Conservation (phyloP, 306 rosid genomes). For the Trifolium dubium region DNA sequence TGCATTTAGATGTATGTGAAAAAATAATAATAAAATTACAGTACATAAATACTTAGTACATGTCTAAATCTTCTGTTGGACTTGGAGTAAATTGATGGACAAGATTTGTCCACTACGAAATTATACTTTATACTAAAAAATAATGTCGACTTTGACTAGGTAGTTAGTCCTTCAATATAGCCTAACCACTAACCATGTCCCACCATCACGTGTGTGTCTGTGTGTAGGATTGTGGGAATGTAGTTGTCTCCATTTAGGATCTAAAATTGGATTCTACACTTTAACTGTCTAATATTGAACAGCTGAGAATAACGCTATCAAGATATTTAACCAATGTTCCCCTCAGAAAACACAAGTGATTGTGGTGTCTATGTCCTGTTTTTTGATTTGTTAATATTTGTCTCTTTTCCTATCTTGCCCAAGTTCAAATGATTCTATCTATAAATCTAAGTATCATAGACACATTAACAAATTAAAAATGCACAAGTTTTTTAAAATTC, state of each 20-base stretch:
- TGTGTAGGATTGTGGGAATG: neutral
- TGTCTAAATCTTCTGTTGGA: neutral
- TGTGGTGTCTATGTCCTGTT: constrained; percentile 2
- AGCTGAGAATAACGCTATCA: neutral
- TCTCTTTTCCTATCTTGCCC: constrained; percentile 14
- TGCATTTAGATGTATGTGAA: neutral
- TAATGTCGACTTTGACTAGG: constrained; percentile 19
- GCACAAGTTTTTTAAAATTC: neutral
- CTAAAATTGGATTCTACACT: constrained; percentile 14
- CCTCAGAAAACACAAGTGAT: constrained; percentile 17
- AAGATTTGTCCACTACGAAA: neutral
- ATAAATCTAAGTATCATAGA: neutral
- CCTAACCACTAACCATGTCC: constrained; percentile 5
- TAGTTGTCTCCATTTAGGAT: constrained; percentile 24
- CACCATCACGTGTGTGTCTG: constrained; percentile 10
- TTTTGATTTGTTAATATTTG: constrained; percentile 18
- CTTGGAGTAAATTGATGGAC: neutral
- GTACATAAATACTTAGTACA: neutral
- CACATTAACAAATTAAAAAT: constrained; percentile 13
- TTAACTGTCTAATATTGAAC: neutral
- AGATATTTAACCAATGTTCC: neutral
- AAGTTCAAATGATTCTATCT: constrained; percentile 5
- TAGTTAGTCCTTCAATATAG: constrained; percentile 10
- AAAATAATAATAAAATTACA: neutral
- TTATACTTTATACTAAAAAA: constrained; percentile 2